Base-by-base conservation (phyloP, 1,284 basidiomycete genomes). In the Trametes pubescens region DNA sequence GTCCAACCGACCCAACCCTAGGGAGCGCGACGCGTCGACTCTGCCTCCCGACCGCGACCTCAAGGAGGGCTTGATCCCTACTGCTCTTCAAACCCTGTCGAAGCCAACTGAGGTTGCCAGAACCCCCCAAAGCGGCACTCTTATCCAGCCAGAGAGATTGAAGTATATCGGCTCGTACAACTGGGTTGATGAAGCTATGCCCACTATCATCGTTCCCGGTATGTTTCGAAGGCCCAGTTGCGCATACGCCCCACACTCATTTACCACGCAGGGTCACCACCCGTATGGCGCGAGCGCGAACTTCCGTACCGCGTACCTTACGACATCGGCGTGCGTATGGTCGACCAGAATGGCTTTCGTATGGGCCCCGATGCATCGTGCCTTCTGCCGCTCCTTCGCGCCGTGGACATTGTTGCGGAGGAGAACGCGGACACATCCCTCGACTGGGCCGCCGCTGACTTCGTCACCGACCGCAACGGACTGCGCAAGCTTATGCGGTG, bases 161-260 rank as follows among this genome's bases (percentile, higher is more conserved):
- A 63, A 79, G 22, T 83, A 80, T 57, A 75, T 86, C 56, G 84
- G 83, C 4, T 87, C 86, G 0, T 88, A 87, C 72, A 85, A 83
- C 62, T 87, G 86, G 86, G 67, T 77, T 18, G 78, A 81, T 63
- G 52, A 66, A 61, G n/a, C 51, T 0, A 69, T 75, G 8, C 82
- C 85, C 0, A 84, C 84, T 0, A 86, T 88, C 52, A 76, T 86
- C 24, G 83, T 87, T n/a, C 86, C 86, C 61, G 85, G 86, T 83
- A 69, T 18, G 44, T 51, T 21, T 6, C 46, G 35, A 2, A 4
- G 29, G 13, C 21, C 6, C 29, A 21, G 16, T 9, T 53, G 5
- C 21, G 32, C 24, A 18, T n/a, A 47, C 29, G 16, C 4, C 5
- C 29, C 10, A 4, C 21, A 10, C 11, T 48, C 29, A 24, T 22